A percentile compares a stretch with the other conserved stretches of the same genome.
These are phyloP conservation scores for Lachnellula occidentalis DNA, from an alignment of 2,329 filamentous ascomycete species.

Conservation along the genomic window DNA sequence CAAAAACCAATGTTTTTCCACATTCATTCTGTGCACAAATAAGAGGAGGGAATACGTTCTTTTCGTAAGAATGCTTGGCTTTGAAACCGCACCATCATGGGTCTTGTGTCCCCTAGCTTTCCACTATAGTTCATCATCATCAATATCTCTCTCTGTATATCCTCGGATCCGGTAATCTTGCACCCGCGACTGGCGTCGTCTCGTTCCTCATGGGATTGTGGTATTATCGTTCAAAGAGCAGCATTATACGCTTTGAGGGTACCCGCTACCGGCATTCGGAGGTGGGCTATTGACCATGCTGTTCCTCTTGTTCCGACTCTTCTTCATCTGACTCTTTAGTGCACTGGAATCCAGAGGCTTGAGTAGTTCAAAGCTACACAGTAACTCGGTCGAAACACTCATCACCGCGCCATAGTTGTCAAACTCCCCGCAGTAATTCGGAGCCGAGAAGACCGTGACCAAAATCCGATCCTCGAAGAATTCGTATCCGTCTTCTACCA, in stretches of 20 bases:
- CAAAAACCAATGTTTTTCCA: too few relatives aligned
- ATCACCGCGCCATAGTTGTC: conserved; percentile 99
- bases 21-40: too few relatives aligned
- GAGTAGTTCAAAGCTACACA: conserved; percentile 94
- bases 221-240: neutral
- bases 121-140: too few relatives aligned
- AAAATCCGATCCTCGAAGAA: conserved; percentile 95
- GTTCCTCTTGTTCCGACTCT: conserved; percentile 88
- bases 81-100: too few relatives aligned
- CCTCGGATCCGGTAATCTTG: too few relatives aligned
- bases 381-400: conserved; percentile 88
- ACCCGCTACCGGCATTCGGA: conserved; percentile 18
- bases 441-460: conserved; percentile 95
- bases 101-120: too few relatives aligned
- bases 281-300: conserved; percentile 95
- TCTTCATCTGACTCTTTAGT: conserved; percentile 98
- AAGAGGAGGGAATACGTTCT: too few relatives aligned
- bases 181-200: too few relatives aligned
- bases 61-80: too few relatives aligned
- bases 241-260: conserved; percentile 23
- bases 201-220: too few relatives aligned
- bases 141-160: too few relatives aligned
- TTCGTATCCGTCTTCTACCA: conserved; percentile 97
- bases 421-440: conserved; percentile 99
- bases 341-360: conserved; percentile 95